Evolutionary conservation across 2,329 filamentous ascomycete genomes (phyloP).

Genomic region (Rhexocercosporidium sp.): DNA sequence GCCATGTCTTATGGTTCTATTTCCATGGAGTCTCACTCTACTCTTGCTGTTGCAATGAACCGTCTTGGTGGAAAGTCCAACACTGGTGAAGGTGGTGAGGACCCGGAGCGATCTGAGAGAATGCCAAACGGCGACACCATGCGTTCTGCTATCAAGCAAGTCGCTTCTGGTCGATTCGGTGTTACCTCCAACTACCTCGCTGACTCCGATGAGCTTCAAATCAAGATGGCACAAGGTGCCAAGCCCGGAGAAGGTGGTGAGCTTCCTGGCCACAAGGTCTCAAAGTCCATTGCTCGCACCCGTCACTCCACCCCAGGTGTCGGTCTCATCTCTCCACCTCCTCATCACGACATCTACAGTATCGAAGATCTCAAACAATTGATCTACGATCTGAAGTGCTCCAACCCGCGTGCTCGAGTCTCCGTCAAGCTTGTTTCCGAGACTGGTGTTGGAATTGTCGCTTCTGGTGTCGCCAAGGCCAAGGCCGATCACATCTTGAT

Average conservation of each 20-base stretch:
- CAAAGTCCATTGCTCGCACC: slow-evolving; percentile 89
- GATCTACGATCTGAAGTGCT: slow-evolving; percentile 97
- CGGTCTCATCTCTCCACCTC: slow-evolving; percentile 92
- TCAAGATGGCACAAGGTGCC: slow-evolving; percentile 99
- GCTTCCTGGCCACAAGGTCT: slow-evolving; percentile 95
- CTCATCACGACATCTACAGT: slow-evolving; percentile 98
- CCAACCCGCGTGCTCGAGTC: slow-evolving; percentile 87
- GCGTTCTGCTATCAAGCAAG: slow-evolving; percentile 97
- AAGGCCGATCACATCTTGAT: slow-evolving; percentile 97
- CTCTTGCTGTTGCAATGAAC: slow-evolving; percentile 95
- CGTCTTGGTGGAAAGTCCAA: slow-evolving; percentile 95
- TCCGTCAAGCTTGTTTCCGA: slow-evolving; percentile 98
- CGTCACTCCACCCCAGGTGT: slow-evolving; percentile 96
- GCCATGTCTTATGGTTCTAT: slow-evolving; percentile 99
- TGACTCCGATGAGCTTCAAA: slow-evolving; percentile 94
- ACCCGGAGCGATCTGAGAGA: slow-evolving; percentile 84
- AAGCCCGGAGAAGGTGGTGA: slow-evolving; percentile 98
- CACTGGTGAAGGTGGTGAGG: slow-evolving; percentile 96
- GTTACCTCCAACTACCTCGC: slow-evolving; percentile 94
- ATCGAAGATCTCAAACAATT: slow-evolving; percentile 98
- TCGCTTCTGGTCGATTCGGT: slow-evolving; percentile 94
- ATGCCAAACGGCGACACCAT: slow-evolving; percentile 94
- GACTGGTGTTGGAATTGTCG: slow-evolving; percentile 96
- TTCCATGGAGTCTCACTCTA: slow-evolving; percentile 98
- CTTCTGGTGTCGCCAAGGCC: slow-evolving; percentile 95